Conservation (phyloP, 495 filamentous ascomycete genomes). For the Penicillium bialowiezense region DNA sequence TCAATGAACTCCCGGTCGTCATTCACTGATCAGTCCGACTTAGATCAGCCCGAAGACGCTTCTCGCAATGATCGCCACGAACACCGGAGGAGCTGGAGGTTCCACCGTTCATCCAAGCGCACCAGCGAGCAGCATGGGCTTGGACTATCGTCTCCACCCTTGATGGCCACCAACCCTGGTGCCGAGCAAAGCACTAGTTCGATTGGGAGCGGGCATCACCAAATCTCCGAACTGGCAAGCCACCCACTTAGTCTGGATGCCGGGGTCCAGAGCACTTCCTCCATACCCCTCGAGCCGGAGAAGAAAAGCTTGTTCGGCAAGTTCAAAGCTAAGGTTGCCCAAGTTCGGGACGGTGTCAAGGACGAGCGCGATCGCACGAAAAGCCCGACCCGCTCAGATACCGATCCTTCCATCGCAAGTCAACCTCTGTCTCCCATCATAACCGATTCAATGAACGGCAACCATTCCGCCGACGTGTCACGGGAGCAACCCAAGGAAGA, state of each 20-base stretch:
- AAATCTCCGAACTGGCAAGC: constrained; percentile 36
- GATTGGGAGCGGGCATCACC: constrained; percentile 55
- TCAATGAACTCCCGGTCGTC: constrained; percentile 72
- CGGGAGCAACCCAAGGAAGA: constrained; percentile 23
- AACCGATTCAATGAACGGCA: constrained; percentile 17
- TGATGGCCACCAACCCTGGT: constrained; percentile 57
- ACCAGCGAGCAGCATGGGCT: constrained; percentile 51
- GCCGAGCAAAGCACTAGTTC: constrained; percentile 70
- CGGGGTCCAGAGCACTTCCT: constrained; percentile 31
- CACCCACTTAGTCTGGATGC: constrained; percentile 40
- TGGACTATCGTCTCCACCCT: constrained; percentile 46
- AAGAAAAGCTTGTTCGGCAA: constrained; percentile 75
- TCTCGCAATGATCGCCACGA: constrained; percentile 62
- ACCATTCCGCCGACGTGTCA: constrained; percentile 26
- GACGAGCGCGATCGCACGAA: constrained; percentile 58
- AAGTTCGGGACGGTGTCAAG: constrained; percentile 67
- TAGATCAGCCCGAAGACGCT: constrained; percentile 64
- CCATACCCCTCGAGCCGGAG: constrained; percentile 47
- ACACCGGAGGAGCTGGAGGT: constrained; percentile 63
- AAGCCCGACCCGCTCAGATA: constrained; percentile 47
- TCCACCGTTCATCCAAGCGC: constrained; percentile 56
- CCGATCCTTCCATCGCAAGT: constrained; percentile 20
- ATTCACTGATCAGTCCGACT: constrained; percentile 72
- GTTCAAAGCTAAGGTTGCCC: constrained; percentile 79
- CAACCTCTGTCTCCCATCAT: constrained; percentile 27